Percentiles rank a stretch among this genome's conserved stretches.
phyloP scores from a whole-genome alignment of 257 asterid genomes.

The Fraxinus excelsior region DNA sequence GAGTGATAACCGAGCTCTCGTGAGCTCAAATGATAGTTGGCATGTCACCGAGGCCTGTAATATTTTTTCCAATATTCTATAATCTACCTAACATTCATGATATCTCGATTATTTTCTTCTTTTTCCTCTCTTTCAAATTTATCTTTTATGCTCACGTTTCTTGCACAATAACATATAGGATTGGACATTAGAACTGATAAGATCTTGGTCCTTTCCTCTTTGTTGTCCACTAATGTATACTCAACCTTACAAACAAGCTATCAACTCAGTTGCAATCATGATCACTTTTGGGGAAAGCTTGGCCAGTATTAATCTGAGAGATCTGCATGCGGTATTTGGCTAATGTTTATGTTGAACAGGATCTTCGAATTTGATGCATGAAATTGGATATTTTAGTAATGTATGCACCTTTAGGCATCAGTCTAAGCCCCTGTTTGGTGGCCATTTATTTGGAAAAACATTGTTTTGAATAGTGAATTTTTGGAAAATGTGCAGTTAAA shows the following conservation, averaged over 20 bases:
- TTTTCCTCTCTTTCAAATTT: neutral
- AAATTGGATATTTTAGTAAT: no score
- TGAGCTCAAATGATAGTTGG: constrained; percentile 27
- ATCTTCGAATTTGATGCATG: no score
- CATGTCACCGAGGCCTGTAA: neutral
- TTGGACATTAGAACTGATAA: neutral
- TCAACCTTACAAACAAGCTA: neutral
- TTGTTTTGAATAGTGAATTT: no score
- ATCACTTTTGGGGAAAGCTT: neutral
- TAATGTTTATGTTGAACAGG: neutral
- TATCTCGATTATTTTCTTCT: neutral
- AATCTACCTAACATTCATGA: neutral
- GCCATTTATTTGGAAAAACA: no score
- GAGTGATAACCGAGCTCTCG: constrained; percentile 73
- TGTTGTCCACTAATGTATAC: neutral
- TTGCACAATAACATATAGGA: neutral
- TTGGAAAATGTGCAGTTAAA: no score
- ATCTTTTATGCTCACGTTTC: neutral
- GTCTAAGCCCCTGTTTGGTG: no score
- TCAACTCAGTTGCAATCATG: neutral
- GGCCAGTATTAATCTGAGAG: neutral
- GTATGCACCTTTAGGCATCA: no score
- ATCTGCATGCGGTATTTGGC: neutral
- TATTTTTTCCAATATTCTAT: neutral
- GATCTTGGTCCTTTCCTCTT: no score